A percentile compares a stretch with the other conserved stretches of the same genome.
Conservation (phyloP, 768 basidiomycete genomes). For the Rhizopogon vesiculosus region DNA sequence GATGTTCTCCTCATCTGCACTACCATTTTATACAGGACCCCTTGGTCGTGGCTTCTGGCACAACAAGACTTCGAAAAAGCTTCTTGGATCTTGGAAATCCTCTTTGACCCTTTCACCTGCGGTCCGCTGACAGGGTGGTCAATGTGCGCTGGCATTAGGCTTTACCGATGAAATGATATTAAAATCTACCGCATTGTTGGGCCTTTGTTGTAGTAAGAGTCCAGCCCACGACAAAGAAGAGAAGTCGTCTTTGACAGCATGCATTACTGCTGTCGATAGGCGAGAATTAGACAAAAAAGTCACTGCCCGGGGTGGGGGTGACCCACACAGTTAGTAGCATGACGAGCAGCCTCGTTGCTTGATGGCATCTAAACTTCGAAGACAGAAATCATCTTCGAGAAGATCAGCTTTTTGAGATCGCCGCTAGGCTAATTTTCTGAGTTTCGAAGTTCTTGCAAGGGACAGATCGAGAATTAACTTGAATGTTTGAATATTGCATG, state of each 20-base stretch:
- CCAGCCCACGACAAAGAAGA: slow-evolving; percentile 24
- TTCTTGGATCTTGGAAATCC: slow-evolving; percentile 10
- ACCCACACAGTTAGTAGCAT: not conserved
- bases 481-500: not conserved
- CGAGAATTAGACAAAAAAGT: slow-evolving; percentile 10
- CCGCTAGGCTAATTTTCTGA: slow-evolving; percentile 20
- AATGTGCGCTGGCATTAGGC: slow-evolving; percentile 14
- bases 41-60: slow-evolving; percentile 13
- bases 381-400: slow-evolving; percentile 4
- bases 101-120: slow-evolving; percentile 13
- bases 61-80: slow-evolving; percentile 1
- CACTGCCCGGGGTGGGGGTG: slow-evolving; percentile 8
- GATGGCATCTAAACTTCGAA: slow-evolving; percentile 9
- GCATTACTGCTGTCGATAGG: slow-evolving; percentile 6
- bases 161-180: slow-evolving; percentile 20
- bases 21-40: slow-evolving; percentile 22
- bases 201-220: slow-evolving; percentile 21
- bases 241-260: slow-evolving; percentile 6
- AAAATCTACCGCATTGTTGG: slow-evolving; percentile 18
- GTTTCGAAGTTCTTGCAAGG: slow-evolving; percentile 9
- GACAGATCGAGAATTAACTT: slow-evolving; percentile 3
- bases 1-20: slow-evolving; percentile 1
- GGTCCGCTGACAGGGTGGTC: slow-evolving; percentile 10
- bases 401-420: slow-evolving; percentile 27
- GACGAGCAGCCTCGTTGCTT: slow-evolving; percentile 10